Percentiles rank a stretch among this genome's conserved stretches.
These are phyloP conservation scores for Acmispon strigosus DNA, from an alignment of 306 rosid genomes.

Conservation along the genomic window DNA sequence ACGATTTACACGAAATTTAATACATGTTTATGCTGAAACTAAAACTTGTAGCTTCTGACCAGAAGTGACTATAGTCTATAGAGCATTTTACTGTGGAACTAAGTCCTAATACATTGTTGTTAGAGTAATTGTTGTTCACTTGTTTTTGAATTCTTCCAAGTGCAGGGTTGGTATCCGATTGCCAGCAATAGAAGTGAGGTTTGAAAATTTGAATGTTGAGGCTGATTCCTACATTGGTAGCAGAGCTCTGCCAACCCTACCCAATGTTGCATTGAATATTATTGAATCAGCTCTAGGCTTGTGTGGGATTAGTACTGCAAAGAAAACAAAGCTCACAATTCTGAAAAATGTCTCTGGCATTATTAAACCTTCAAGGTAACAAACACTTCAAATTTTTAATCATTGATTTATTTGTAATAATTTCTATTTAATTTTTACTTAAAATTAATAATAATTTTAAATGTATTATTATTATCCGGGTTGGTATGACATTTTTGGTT, in stretches of 20 bases:
- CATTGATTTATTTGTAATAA: too few relatives aligned
- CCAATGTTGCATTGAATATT: constrained; percentile 60
- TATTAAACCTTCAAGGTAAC: constrained; percentile 80
- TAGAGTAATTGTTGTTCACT: neutral
- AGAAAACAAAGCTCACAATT: constrained; percentile 70
- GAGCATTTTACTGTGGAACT: too few relatives aligned
- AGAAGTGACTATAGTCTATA: too few relatives aligned
- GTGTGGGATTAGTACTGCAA: constrained; percentile 45
- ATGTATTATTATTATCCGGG: neutral
- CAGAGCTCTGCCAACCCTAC: constrained; percentile 83
- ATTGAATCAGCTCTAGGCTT: constrained; percentile 57
- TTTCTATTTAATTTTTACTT: neutral
- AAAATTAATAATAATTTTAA: too few relatives aligned
- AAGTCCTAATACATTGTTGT: too few relatives aligned
- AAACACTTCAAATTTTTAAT: neutral
- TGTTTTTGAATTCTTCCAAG: neutral
- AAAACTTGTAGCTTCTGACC: too few relatives aligned
- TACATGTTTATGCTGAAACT: too few relatives aligned
- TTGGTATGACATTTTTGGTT: neutral
- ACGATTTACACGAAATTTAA: too few relatives aligned
- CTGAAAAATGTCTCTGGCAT: constrained; percentile 80
- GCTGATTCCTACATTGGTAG: constrained; percentile 66
- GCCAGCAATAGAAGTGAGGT: constrained; percentile 85
- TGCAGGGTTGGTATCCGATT: constrained; percentile 80
- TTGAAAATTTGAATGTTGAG: constrained; percentile 50